Conservation (phyloP, 306 rosid species). For the Malus fusca region DNA sequence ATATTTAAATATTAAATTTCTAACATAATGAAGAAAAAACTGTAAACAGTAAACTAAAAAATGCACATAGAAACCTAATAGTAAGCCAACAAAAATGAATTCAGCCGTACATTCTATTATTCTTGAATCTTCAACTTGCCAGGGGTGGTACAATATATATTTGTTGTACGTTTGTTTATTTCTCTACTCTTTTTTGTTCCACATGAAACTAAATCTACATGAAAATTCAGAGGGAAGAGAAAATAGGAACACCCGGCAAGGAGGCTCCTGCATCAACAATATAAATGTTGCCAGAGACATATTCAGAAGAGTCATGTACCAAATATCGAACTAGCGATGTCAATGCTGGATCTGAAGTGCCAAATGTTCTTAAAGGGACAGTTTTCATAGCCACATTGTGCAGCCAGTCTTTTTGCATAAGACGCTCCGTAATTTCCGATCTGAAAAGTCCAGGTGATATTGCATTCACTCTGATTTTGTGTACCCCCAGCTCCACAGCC, state of each 20-base stretch:
- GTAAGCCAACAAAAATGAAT: too few species aligned
- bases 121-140: too few species aligned
- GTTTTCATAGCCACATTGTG: conserved; percentile 43
- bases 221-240: conserved; percentile 49
- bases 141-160: too few species aligned
- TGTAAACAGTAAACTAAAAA: too few species aligned
- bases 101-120: too few species aligned
- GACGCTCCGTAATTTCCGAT: conserved; percentile 67
- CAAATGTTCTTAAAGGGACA: conserved; percentile 46
- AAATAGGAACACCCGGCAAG: conserved; percentile 67
- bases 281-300: conserved; percentile 63
- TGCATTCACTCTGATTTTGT: conserved; percentile 74
- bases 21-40: too few species aligned
- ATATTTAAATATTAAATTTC: too few species aligned
- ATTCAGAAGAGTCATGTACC: conserved; percentile 70
- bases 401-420: conserved; percentile 65
- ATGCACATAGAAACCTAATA: too few species aligned
- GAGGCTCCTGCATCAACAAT: conserved; percentile 59
- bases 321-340: conserved; percentile 65
- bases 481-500: conserved; percentile 71
- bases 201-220: background rate
- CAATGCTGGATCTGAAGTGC: conserved; percentile 67
- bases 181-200: background rate
- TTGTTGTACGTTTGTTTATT: background rate
- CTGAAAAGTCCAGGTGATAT: conserved; percentile 74